These are phyloP conservation scores for Starmera caribaea DNA, from an alignment of 805 yeast species.

Conservation along the genomic window DNA sequence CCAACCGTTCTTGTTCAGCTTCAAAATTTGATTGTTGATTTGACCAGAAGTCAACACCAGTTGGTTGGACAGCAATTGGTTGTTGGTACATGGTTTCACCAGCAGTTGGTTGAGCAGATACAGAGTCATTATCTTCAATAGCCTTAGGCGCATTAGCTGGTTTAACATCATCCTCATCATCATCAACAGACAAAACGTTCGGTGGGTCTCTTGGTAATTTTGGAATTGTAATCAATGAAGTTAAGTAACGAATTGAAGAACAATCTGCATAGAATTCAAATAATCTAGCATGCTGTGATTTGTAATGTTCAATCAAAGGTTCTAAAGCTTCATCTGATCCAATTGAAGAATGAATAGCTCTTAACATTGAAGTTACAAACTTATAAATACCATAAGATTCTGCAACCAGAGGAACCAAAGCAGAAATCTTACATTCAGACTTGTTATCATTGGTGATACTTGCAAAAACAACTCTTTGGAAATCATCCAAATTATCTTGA, in stretches of 20 bases:
- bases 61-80: conserved; percentile 41
- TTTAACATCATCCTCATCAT: conserved; percentile 11
- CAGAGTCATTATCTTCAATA: conserved; percentile 24
- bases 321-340: conserved; percentile 67
- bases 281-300: conserved; percentile 46
- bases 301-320: conserved; percentile 64
- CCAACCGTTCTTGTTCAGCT: conserved; percentile 50
- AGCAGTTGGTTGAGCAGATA: conserved; percentile 35
- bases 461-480: conserved; percentile 69
- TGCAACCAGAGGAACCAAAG: conserved; percentile 81
- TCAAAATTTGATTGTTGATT: conserved; percentile 44
- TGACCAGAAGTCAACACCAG: conserved; percentile 38
- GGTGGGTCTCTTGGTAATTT: conserved; percentile 30
- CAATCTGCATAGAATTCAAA: conserved; percentile 87
- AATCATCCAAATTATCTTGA: conserved; percentile 75
- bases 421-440: conserved; percentile 71
- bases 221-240: conserved; percentile 76
- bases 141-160: not conserved
- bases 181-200: conserved; percentile 18
- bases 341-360: conserved; percentile 73
- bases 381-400: conserved; percentile 91
- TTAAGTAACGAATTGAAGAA: conserved; percentile 70
- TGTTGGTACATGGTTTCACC: conserved; percentile 22
- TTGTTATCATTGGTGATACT: conserved; percentile 50
- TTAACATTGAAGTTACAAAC: conserved; percentile 80